Evolutionary conservation across 2,329 filamentous ascomycete species (phyloP), one percentile per base, ranked within the genome.

Genomic region (Colletotrichum euphorbiae): DNA sequence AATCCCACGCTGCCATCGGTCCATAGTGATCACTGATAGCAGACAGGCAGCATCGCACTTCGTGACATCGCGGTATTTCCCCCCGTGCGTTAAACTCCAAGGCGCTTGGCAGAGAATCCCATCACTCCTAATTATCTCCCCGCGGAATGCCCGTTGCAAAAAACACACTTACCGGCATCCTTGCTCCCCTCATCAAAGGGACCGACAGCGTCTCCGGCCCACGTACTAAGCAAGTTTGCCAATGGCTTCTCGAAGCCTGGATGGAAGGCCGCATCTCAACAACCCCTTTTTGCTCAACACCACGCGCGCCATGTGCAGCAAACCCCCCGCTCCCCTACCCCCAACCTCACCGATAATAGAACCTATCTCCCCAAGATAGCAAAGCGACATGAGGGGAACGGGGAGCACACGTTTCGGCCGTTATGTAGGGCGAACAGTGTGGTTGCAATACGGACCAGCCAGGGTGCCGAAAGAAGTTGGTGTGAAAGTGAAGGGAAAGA

Each of bases 401-500:
- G 11, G 19, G 24, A 24, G n/a, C 9, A 17, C 38, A 42, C 56
- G 43, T 59, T 50, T 59, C 56, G 43, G 56, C 43, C 43, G 56
- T 48, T 50, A 21, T 50, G 24, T 28, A 28, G 19, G 46, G 24
- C 13, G 11, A 17, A 51, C 13, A 15, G 31, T 59, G 56, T 57
- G 56, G 56, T 59, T 59, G 17, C 57, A 61, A 19, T 51, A 51
- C 46, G 33, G 33, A 31, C 6, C 57, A 61, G 17, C 57, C 45
- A 51, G 46, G 31, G 19, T 60, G 21, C 57, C 57, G 33, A 61
- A 61, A 61, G 45, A 42, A 61, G 57, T 40, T 61, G 57, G 57
- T 61, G 57, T 61, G 36, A 11, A 59, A 31, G 4, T 24, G 9
- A 50, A 38, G 28, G 8, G 24, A 28, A 28, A 15, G 48, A 28